Percentiles rank a stretch among this genome's conserved stretches.
Evolutionary conservation across 306 rosid species (phyloP).

Genomic region (Pterocarpus macrocarpus): DNA sequence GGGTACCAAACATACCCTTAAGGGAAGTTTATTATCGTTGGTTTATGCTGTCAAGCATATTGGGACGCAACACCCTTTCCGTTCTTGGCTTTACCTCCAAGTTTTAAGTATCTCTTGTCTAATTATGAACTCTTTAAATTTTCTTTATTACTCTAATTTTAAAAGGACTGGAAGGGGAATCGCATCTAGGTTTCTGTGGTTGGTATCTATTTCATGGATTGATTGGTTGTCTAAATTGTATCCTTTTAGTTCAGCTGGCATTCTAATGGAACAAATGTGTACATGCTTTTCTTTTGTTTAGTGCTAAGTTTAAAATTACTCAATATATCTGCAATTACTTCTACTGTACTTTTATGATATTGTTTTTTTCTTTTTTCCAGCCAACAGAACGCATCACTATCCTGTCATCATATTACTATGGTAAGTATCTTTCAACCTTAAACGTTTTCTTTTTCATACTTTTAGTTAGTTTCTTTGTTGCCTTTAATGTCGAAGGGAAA

Average conservation of each 20-base stretch:
- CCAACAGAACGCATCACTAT: conserved; percentile 50
- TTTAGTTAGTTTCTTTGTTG: not conserved
- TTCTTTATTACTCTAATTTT: not conserved
- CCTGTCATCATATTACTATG: conserved; percentile 89
- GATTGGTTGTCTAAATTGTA: conserved; percentile 14
- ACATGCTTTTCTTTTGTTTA: conserved; percentile 23
- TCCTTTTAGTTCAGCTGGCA: conserved; percentile 23
- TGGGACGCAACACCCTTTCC: not conserved
- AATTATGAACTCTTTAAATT: not conserved
- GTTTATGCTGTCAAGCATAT: not conserved
- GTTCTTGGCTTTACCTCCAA: not conserved
- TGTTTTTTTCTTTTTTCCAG: too few species aligned
- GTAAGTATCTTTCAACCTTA: conserved; percentile 58
- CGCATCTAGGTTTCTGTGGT: too few species aligned
- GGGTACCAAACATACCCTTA: too few species aligned
- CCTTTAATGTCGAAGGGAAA: conserved; percentile 2
- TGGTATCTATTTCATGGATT: not conserved
- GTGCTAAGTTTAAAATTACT: conserved; percentile 8
- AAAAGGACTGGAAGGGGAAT: not conserved
- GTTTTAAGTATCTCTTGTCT: not conserved
- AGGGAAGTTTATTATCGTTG: not conserved
- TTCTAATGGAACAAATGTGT: conserved; percentile 13
- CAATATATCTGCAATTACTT: conserved; percentile 33
- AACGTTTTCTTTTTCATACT: not conserved
- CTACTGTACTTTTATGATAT: not conserved